Evolutionary conservation across 2,329 filamentous ascomycete genomes (phyloP), one percentile per base, ranked within the genome.

Genomic region (Fusarium incarnatum): DNA sequence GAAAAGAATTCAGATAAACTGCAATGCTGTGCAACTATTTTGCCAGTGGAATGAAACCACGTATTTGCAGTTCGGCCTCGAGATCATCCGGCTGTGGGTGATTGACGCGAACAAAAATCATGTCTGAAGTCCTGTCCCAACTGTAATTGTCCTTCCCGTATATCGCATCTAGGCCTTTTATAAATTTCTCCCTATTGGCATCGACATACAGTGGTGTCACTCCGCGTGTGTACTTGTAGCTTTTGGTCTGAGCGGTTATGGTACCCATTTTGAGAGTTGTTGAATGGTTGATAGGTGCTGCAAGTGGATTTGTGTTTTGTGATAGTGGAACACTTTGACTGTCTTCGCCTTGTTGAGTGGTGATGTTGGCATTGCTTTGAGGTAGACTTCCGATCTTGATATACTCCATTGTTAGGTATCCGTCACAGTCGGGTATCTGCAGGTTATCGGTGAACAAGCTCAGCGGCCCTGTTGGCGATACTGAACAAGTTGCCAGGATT

Each of bases 301-400:
- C 6, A 5, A n/a, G 9, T 37, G 5, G 0, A n/a, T 7, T 10
- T 47, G 8, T 10, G 12, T 9, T 9, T 2, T 4, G 5, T 3
- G 20, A 25, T 41, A 7, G 13, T 7, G 34, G 16, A n/a, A 11
- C n/a, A 5, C 34, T 37, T n/a, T 11, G 9, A 1, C 9, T n/a
- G 18, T 11, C 34, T 9, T 37, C 34, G 3, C 34, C 6, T 3
- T 37, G 34, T 11, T 34, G 16, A 18, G 32, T 18, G 1, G 16
- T 10, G 16, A 18, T 4, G 5, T 18, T 10, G 16, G 10, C 9
- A n/a, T 37, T 37, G 34, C 9, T n/a, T 37, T 37, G 5, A n/a
- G 16, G 16, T 4, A 7, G 5, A 11, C 5, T n/a, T 37, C 5
- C 6, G 2, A 4, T 18, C 32, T 34, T n/a, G 0, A n/a, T 37